Evolutionary conservation across 2,329 filamentous ascomycete genomes (phyloP), one percentile per base, ranked within the genome.

Genomic region (Endocalyx cinctus): DNA sequence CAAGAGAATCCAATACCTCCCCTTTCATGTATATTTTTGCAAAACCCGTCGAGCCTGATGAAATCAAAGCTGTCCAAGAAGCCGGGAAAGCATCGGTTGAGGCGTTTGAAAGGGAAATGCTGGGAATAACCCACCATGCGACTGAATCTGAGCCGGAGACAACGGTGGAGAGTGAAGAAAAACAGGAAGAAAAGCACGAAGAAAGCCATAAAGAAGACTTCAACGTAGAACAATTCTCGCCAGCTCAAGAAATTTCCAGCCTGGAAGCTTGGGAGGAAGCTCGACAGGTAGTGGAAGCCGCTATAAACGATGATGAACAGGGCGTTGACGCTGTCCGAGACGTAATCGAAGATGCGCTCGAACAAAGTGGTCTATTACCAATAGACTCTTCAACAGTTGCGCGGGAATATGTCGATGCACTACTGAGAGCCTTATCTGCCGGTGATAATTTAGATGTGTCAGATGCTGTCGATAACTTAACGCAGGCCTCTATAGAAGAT

Each of bases 11-110:
- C 6, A 59, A 58, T 2, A 41, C 38, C 8, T 58, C 68, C 4
- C 74, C 83, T 0, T 79, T 83, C 48, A 89, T 95, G 77, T 90
- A 94, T 53, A 78, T 97, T 33, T 94, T 95, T 53, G 89, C 82
- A 11, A 84, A 94, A 57, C 89, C 92, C 4, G 80, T 97, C 33
- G 75, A 74, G 0, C 74, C 85, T 5, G 72, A 80, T 5, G 71
- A 87, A 33, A 86, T 94, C 42, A 66, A 82, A 13, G 59, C 63
- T 10, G 84, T 92, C n/a, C 90, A 97, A 55, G 74, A 69, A 15
- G 70, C 70, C 11, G 79, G 76, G 37, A 76, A 77, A 42, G 74
- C 68, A 13, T 73, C 76, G 20, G 72, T 88, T 15, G 78, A 83
- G 29, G 74, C 74, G 10, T 86, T 86, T 45, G 83, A 94, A 56